These are phyloP conservation scores for Sistotremastrum suecicum DNA, from an alignment of 768 basidiomycete genomes.

Conservation along the genomic window DNA sequence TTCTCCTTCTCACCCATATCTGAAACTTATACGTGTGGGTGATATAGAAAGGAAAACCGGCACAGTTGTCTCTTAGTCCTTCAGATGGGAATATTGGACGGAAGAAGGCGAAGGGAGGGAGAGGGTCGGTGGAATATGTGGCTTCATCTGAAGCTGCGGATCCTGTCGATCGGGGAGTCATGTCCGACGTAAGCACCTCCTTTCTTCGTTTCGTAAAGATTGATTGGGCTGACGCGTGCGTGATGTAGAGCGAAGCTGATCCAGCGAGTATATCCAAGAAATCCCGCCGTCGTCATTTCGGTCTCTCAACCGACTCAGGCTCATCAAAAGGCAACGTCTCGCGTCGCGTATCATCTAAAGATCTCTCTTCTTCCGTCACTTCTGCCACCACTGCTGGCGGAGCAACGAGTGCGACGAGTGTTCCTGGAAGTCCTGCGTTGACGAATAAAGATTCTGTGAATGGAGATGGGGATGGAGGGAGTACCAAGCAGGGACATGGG, in stretches of 20 bases:
- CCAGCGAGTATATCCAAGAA: constrained; percentile 21
- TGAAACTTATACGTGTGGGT: too few relatives aligned
- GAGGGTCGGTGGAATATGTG: too few relatives aligned
- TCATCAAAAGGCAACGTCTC: constrained; percentile 13
- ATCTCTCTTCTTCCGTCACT: constrained; percentile 3
- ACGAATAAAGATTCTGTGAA: background rate
- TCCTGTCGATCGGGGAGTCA: constrained; percentile 39
- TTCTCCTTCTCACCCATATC: background rate
- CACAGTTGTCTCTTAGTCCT: constrained; percentile 40
- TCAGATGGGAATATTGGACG: constrained; percentile 25
- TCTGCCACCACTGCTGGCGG: constrained; percentile 3
- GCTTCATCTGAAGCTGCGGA: constrained; percentile 11
- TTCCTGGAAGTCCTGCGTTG: background rate
- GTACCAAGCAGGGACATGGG: constrained; percentile 19
- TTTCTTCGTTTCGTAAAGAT: background rate
- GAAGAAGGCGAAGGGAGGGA: too few relatives aligned
- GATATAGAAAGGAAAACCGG: background rate
- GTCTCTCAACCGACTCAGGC: constrained; percentile 33
- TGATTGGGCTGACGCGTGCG: too few relatives aligned
- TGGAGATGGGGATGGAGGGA: constrained; percentile 11
- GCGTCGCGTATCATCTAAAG: constrained; percentile 9
- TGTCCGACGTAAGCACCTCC: constrained; percentile 50
- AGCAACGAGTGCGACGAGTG: background rate
- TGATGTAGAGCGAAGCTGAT: too few relatives aligned
- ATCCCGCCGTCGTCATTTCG: constrained; percentile 44